Evolutionary conservation across 148 eudicot species (phyloP).

Genomic region (Fagopyrum esculentum): DNA sequence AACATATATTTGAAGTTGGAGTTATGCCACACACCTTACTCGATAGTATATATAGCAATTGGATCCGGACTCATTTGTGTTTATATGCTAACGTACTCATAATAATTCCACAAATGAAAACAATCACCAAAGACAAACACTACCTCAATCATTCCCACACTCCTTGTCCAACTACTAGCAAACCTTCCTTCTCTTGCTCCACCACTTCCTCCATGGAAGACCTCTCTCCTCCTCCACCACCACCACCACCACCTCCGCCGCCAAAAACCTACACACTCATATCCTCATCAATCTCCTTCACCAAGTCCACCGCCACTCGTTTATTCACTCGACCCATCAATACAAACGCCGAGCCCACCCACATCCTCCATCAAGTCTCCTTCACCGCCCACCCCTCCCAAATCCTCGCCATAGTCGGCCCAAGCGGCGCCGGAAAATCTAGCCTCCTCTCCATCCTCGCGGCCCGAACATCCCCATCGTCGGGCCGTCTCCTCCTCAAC

Average conservation of each 20-base stretch:
- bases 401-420: conserved; percentile 86
- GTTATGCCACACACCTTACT: background rate
- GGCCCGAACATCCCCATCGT: conserved; percentile 45
- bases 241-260: background rate
- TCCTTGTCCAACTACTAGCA: background rate
- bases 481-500: conserved; percentile 61
- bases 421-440: conserved; percentile 91
- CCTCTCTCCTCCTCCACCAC: background rate
- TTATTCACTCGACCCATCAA: conserved; percentile 47
- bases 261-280: conserved; percentile 53
- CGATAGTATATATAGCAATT: background rate
- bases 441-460: conserved; percentile 81
- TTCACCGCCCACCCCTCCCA: conserved; percentile 68
- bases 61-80: background rate
- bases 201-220: background rate
- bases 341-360: conserved; percentile 21
- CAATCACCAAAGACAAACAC: background rate
- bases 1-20: no score
- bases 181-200: background rate
- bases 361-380: conserved; percentile 64
- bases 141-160: background rate
- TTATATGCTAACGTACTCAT: background rate
- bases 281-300: conserved; percentile 65
- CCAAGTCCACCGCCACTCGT: conserved; percentile 44
- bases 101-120: background rate